A percentile compares a stretch with the other conserved stretches of the same genome.
These are phyloP conservation scores for Onygenales sp. DNA, from an alignment of 2,329 filamentous ascomycete species.

Conservation along the genomic window DNA sequence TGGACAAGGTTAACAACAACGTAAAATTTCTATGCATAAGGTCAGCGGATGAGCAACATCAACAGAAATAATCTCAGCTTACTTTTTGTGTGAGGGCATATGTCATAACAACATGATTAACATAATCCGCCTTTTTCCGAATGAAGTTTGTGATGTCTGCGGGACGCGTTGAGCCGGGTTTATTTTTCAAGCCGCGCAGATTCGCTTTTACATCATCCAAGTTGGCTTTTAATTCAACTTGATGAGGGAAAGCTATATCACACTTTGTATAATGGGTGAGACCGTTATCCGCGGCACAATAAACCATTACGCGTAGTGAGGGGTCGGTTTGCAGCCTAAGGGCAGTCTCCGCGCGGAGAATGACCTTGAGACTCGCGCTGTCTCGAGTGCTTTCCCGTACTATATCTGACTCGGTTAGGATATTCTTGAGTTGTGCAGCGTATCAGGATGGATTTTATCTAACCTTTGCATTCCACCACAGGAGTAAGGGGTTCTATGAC, in stretches of 20 bases:
- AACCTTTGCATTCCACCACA: constrained; percentile 64
- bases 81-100: constrained; percentile 89
- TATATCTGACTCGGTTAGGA: constrained; percentile 24
- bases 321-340: constrained; percentile 50
- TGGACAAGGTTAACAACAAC: constrained; percentile 68
- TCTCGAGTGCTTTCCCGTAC: constrained; percentile 52
- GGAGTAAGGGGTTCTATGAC: constrained; percentile 56
- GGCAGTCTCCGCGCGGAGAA: constrained; percentile 45
- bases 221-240: constrained; percentile 88
- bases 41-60: constrained; percentile 5
- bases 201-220: constrained; percentile 84
- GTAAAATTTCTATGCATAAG: constrained; percentile 54
- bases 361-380: constrained; percentile 49
- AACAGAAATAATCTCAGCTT: constrained; percentile 23
- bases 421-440: constrained; percentile 6
- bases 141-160: constrained; percentile 79
- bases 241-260: constrained; percentile 82
- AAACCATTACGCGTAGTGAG: constrained; percentile 68
- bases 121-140: constrained; percentile 56
- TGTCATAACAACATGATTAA: constrained; percentile 72
- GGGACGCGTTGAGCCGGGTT: constrained; percentile 85
- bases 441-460: constrained; percentile 21
- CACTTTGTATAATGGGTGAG: constrained; percentile 47
- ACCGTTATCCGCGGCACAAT: constrained; percentile 60
- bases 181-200: constrained; percentile 87